These are phyloP conservation scores for Penicillium griseofulvum DNA, from an alignment of 2,329 filamentous ascomycete genomes.

Conservation along the genomic window DNA sequence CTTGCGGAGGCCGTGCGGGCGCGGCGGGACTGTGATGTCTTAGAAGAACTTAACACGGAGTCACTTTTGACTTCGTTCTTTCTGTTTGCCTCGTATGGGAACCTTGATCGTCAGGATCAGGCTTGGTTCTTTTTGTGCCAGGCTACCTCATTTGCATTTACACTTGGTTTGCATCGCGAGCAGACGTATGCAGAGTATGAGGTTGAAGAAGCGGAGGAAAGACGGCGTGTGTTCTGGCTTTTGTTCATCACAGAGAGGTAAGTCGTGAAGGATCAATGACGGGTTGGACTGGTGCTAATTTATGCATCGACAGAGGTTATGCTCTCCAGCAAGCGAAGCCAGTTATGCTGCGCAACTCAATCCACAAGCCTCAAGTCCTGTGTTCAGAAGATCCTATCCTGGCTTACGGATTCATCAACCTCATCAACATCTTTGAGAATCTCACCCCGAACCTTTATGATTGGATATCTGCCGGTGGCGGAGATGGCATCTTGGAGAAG, in stretches of 20 bases:
- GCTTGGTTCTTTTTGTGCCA: slow-evolving; percentile 79
- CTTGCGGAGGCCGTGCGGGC: slow-evolving; percentile 60
- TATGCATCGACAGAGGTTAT: slow-evolving; percentile 55
- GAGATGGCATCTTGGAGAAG: slow-evolving; percentile 29
- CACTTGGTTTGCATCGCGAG: slow-evolving; percentile 45
- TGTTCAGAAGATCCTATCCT: slow-evolving; percentile 54
- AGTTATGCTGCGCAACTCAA: slow-evolving; percentile 66
- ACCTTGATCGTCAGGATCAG: slow-evolving; percentile 68
- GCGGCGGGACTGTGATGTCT: slow-evolving; percentile 40
- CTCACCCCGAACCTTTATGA: slow-evolving; percentile 39
- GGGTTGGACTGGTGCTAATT: background rate
- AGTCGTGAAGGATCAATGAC: slow-evolving; percentile 12
- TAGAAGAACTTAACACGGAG: slow-evolving; percentile 42
- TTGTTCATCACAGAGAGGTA: slow-evolving; percentile 70
- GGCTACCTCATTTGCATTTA: slow-evolving; percentile 63
- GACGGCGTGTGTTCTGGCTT: slow-evolving; percentile 70
- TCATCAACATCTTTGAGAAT: slow-evolving; percentile 42
- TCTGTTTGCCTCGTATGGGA: slow-evolving; percentile 69
- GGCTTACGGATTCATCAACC: slow-evolving; percentile 41
- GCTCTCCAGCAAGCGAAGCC: slow-evolving; percentile 68
- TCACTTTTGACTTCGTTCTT: slow-evolving; percentile 70
- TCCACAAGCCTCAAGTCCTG: slow-evolving; percentile 60
- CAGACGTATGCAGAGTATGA: slow-evolving; percentile 49
- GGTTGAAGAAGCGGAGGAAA: slow-evolving; percentile 59
- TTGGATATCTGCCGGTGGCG: slow-evolving; percentile 37